phyloP scores from a whole-genome alignment of 2,329 filamentous ascomycete species.

The Sphaceloma murrayae region DNA sequence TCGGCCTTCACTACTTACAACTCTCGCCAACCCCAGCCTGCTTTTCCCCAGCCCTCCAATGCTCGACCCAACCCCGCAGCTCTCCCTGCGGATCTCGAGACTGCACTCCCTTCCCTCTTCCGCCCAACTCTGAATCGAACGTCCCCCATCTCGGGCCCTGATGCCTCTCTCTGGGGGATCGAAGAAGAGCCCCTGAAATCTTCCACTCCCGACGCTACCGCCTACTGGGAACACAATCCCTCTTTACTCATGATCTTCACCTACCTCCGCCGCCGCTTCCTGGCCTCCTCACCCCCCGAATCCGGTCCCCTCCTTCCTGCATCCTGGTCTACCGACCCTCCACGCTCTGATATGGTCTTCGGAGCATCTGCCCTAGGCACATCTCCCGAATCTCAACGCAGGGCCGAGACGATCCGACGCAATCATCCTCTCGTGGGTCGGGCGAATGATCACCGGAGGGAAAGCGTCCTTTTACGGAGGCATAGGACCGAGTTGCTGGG shows the following conservation, averaged over 20 bases:
- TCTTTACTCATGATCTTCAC: conserved; percentile 87
- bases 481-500: conserved; percentile 26
- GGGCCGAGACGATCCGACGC: conserved; percentile 74
- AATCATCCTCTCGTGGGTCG: conserved; percentile 77
- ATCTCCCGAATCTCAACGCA: conserved; percentile 54
- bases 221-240: conserved; percentile 74
- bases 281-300: conserved; percentile 35
- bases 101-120: conserved; percentile 37
- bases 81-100: conserved; percentile 19
- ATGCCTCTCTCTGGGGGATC: conserved; percentile 57
- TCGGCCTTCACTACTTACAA: conserved; percentile 78
- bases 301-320: conserved; percentile 25
- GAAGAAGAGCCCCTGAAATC: conserved; percentile 47
- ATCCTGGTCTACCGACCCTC: conserved; percentile 30
- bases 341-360: too few relatives aligned
- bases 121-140: conserved; percentile 37
- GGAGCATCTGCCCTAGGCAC: conserved; percentile 37
- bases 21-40: conserved; percentile 33
- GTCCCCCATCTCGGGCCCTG: conserved; percentile 28
- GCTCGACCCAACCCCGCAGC: conserved; percentile 20
- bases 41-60: conserved; percentile 16
- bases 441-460: conserved; percentile 11
- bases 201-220: conserved; percentile 21
- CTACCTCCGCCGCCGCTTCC: conserved; percentile 70
- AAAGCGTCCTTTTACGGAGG: conserved; percentile 15